Percentiles rank a stretch among this genome's conserved stretches.
phyloP scores from a whole-genome alignment of 495 filamentous ascomycete genomes.

The Podospora pseudopauciseta region DNA sequence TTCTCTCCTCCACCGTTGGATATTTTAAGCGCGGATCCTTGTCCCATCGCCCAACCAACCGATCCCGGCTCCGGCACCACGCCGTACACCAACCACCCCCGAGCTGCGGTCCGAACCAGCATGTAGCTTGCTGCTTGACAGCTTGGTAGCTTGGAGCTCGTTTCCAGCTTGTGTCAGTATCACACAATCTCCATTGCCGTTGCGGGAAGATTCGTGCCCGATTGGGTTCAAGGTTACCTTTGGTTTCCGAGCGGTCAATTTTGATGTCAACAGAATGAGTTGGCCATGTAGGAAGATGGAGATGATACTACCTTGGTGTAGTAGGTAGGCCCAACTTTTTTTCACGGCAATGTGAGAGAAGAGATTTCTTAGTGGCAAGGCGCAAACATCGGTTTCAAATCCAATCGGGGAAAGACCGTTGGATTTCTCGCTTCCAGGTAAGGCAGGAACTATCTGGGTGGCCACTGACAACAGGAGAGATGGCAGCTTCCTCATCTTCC shows the following conservation, averaged over 20 bases:
- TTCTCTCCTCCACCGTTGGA: background rate
- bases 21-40: background rate
- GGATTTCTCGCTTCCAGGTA: background rate
- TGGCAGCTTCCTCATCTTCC: too few species aligned
- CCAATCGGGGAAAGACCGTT: background rate
- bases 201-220: background rate
- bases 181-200: background rate
- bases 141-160: background rate
- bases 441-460: background rate
- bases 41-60: background rate
- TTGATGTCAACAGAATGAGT: background rate
- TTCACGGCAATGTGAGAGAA: background rate
- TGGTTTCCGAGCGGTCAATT: background rate
- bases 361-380: too few species aligned
- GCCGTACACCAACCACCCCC: background rate
- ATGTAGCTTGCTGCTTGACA: background rate
- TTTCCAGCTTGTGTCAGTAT: constrained; percentile 3
- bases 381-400: too few species aligned
- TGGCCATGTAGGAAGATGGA: background rate
- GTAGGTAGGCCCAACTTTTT: background rate
- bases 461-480: too few species aligned
- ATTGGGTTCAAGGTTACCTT: background rate
- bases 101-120: background rate
- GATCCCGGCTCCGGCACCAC: constrained; percentile 3
- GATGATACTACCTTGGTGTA: background rate